Conservation (phyloP, 371 early-diverging fungal species). For the Sporodiniella umbellata region DNA sequence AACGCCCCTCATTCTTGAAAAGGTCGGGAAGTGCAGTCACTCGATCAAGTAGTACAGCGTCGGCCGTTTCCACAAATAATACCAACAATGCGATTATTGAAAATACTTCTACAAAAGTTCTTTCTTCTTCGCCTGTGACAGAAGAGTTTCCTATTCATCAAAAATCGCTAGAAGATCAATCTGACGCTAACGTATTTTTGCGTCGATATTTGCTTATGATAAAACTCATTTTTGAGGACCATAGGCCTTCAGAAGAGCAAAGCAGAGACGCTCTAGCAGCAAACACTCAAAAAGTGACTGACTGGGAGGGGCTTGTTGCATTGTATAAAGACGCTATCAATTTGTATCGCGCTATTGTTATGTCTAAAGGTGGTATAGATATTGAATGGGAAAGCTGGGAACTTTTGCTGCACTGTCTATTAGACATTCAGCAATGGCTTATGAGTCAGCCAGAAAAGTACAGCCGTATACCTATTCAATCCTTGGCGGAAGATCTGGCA, state of each 20-base stretch:
- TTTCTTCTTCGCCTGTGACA: slow-evolving; percentile 11
- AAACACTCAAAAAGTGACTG: slow-evolving; percentile 25
- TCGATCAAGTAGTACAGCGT: slow-evolving; percentile 34
- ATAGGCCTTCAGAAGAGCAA: slow-evolving; percentile 1
- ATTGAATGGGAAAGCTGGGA: slow-evolving; percentile 65
- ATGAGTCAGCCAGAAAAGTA: slow-evolving; percentile 51
- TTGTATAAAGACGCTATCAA: slow-evolving; percentile 62
- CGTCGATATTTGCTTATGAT: slow-evolving; percentile 58
- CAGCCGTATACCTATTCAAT: slow-evolving; percentile 39
- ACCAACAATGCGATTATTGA: background rate
- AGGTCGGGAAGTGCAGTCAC: slow-evolving; percentile 35
- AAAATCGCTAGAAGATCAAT: slow-evolving; percentile 12
- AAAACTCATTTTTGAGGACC: slow-evolving; percentile 49
- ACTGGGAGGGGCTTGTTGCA: slow-evolving; percentile 48
- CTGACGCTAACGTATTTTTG: slow-evolving; percentile 56
- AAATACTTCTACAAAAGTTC: background rate
- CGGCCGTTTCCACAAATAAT: slow-evolving; percentile 8
- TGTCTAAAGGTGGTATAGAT: slow-evolving; percentile 56
- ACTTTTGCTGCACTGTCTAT: slow-evolving; percentile 41
- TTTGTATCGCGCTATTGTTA: slow-evolving; percentile 55
- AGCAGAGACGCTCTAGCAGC: slow-evolving; percentile 14
- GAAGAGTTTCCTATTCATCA: slow-evolving; percentile 10
- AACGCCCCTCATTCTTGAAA: slow-evolving; percentile 64
- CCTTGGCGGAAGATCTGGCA: slow-evolving; percentile 53
- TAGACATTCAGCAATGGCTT: slow-evolving; percentile 55